phyloP scores from a whole-genome alignment of 202 grass and related monocot species.

The Carex arenaria region DNA sequence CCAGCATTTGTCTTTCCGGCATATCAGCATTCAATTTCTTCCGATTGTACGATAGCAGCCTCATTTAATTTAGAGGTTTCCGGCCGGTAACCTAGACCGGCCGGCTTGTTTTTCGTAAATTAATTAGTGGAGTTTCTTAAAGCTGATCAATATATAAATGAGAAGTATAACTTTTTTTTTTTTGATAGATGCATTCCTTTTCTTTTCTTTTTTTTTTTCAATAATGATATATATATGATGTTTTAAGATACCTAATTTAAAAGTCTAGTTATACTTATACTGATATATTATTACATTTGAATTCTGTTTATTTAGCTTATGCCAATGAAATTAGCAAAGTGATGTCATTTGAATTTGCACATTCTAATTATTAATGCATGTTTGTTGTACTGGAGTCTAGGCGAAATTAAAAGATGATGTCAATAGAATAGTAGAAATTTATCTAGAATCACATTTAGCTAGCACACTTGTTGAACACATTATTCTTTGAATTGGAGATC shows the following conservation, averaged over 20 bases:
- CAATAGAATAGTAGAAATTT: neutral
- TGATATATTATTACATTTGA: neutral
- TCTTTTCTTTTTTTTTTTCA: neutral
- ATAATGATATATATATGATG: neutral
- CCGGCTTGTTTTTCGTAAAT: neutral
- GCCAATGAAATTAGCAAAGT: neutral
- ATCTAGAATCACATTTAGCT: too few species aligned
- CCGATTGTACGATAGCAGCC: conserved; percentile 58
- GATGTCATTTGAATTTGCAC: neutral
- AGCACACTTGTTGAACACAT: too few species aligned
- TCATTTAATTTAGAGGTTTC: neutral
- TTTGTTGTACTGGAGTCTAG: neutral
- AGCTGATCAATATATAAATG: neutral
- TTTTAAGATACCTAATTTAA: neutral
- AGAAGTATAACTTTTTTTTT: neutral
- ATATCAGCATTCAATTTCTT: conserved; percentile 90
- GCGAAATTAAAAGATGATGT: neutral
- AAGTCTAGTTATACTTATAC: neutral
- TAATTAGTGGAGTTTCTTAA: neutral
- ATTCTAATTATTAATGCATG: neutral
- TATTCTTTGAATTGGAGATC: too few species aligned
- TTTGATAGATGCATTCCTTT: neutral
- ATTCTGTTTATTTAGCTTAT: neutral
- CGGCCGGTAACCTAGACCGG: neutral
- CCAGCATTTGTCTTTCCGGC: conserved; percentile 41